Evolutionary conservation across 2,329 filamentous ascomycete genomes (phyloP).

Genomic region (Camillea tinctor): DNA sequence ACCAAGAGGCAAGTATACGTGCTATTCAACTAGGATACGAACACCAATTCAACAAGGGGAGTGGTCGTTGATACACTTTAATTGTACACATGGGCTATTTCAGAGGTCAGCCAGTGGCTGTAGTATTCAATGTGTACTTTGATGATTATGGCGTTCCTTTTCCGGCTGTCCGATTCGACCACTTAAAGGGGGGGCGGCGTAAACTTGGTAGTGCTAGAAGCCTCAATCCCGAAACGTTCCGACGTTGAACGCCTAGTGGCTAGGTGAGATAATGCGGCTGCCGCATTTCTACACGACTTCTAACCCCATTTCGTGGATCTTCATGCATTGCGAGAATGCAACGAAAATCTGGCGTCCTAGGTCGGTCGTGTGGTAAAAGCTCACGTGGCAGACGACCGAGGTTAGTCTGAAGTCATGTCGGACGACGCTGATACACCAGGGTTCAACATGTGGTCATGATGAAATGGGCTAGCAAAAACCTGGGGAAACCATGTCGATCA

Average conservation of each 20-base stretch:
- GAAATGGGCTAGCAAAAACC: background rate
- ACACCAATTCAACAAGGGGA: background rate
- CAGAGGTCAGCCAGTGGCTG: background rate
- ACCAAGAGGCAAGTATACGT: constrained; percentile 10
- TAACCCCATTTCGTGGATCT: background rate
- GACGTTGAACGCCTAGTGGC: background rate
- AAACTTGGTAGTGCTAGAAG: background rate
- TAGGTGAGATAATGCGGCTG: background rate
- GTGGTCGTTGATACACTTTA: background rate
- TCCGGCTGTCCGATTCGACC: background rate
- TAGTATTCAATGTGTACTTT: background rate
- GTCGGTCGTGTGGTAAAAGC: background rate
- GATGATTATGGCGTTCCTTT: background rate
- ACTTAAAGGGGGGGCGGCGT: background rate
- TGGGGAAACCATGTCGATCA: background rate
- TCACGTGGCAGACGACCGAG: background rate
- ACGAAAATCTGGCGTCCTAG: background rate
- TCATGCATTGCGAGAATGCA: background rate
- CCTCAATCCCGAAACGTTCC: background rate
- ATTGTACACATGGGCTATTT: background rate
- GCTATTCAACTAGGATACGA: constrained; percentile 26
- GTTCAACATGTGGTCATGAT: background rate
- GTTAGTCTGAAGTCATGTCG: background rate
- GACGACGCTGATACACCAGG: background rate
- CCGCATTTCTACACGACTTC: background rate